Evolutionary conservation across 1,139 yeast genomes (phyloP).

Genomic region (Saccharomyces hybrid): DNA sequence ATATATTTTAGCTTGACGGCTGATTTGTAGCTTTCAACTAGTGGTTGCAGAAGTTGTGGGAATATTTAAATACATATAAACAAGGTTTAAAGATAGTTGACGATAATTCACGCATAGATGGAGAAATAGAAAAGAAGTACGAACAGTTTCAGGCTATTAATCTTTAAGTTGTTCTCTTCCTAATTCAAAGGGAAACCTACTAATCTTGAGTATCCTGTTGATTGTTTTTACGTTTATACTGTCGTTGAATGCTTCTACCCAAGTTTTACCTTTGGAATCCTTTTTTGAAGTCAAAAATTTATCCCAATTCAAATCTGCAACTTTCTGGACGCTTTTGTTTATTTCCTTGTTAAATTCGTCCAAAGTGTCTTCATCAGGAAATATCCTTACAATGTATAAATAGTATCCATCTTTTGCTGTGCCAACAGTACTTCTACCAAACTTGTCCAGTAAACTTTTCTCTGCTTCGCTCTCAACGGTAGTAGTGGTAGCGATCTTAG

Average conservation of each 20-base stretch:
- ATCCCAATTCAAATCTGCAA: constrained; percentile 22
- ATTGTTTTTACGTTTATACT: constrained; percentile 23
- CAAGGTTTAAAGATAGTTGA: too few species aligned
- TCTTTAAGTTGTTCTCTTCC: neutral
- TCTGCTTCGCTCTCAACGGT: constrained; percentile 1
- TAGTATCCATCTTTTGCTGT: constrained; percentile 42
- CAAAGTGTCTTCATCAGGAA: constrained; percentile 37
- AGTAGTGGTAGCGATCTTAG: constrained; percentile 4
- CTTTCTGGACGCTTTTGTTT: constrained; percentile 29
- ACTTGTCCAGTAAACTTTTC: constrained; percentile 2
- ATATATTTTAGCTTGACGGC: too few species aligned
- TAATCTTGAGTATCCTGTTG: constrained; percentile 16
- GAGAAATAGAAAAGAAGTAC: too few species aligned
- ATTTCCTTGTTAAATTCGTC: constrained; percentile 31
- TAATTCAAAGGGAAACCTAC: constrained; percentile 13
- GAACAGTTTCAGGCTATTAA: too few species aligned
- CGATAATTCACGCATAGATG: neutral
- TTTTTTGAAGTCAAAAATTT: constrained; percentile 9
- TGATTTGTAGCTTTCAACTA: too few species aligned
- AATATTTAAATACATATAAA: too few species aligned
- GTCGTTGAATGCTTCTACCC: constrained; percentile 29
- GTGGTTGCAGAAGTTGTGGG: too few species aligned
- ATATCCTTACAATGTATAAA: constrained; percentile 33
- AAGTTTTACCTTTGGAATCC: constrained; percentile 8
- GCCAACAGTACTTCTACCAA: constrained; percentile 15